Percentiles rank a stretch among this genome's conserved stretches.
phyloP scores from a whole-genome alignment of 306 rosid species.

The Macrotyloma uniflorum region DNA sequence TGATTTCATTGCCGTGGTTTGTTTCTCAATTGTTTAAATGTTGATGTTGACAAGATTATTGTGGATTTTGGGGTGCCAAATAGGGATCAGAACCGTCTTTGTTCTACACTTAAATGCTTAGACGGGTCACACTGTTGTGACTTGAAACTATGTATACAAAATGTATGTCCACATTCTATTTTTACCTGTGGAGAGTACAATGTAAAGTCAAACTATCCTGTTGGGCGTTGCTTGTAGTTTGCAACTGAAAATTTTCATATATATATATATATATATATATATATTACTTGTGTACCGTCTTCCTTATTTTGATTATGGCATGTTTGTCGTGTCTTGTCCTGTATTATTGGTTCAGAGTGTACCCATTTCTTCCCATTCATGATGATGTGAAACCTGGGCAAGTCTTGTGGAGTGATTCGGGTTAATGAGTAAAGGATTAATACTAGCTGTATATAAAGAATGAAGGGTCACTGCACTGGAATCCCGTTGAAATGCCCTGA shows the following conservation, averaged over 20 bases:
- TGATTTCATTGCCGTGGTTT: conserved; percentile 35
- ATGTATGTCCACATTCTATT: conserved; percentile 29
- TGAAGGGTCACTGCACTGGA: conserved; percentile 14
- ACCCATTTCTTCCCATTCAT: neutral
- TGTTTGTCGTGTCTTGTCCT: conserved; percentile 32
- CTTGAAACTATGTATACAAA: conserved; percentile 3
- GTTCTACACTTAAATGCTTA: conserved; percentile 9
- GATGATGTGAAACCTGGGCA: conserved; percentile 6
- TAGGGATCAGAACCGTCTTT: conserved; percentile 1
- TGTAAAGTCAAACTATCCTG: conserved; percentile 29
- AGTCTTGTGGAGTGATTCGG: neutral
- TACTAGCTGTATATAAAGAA: neutral
- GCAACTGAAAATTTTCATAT: conserved; percentile 25
- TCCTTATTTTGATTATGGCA: conserved; percentile 25
- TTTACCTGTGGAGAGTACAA: conserved; percentile 31
- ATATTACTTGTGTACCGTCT: neutral
- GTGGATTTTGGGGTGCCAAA: conserved; percentile 30
- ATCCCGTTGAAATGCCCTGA: neutral
- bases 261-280: neutral
- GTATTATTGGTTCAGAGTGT: neutral
- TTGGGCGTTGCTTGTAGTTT: conserved; percentile 31
- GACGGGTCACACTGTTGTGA: conserved; percentile 35
- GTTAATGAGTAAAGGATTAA: neutral
- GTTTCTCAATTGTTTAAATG: conserved; percentile 33
- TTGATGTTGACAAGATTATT: conserved; percentile 23